A percentile compares a stretch with the other conserved stretches of the same genome.
Evolutionary conservation across 2,329 filamentous ascomycete species (phyloP).

Genomic region (Chalaropsis ovoidea): DNA sequence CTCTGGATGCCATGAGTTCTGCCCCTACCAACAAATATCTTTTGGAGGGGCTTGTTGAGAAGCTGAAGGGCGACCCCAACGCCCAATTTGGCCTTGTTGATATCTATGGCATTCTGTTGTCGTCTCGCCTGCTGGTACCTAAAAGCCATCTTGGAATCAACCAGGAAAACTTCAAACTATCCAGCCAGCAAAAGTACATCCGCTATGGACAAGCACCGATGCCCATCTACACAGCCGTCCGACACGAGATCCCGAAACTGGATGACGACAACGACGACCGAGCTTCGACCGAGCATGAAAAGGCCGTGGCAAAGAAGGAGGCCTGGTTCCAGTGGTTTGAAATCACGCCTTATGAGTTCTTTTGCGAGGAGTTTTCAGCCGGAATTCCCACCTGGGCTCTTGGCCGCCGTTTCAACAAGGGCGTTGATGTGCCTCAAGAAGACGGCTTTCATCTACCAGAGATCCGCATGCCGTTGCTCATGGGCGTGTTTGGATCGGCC

Average conservation of each 20-base stretch:
- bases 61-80: slow-evolving; percentile 66
- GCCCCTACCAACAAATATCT: slow-evolving; percentile 90
- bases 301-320: slow-evolving; percentile 47
- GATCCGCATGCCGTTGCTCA: slow-evolving; percentile 66
- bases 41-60: slow-evolving; percentile 80
- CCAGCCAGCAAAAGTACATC: slow-evolving; percentile 68
- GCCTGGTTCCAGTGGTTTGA: slow-evolving; percentile 99
- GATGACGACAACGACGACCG: slow-evolving; percentile 29
- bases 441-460: slow-evolving; percentile 68
- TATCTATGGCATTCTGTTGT: slow-evolving; percentile 77
- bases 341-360: slow-evolving; percentile 87
- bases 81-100: slow-evolving; percentile 87
- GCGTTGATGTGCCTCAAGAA: slow-evolving; percentile 52
- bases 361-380: slow-evolving; percentile 81
- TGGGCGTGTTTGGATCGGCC: slow-evolving; percentile 94
- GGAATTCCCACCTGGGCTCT: slow-evolving; percentile 94
- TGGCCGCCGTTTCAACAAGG: slow-evolving; percentile 69
- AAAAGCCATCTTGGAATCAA: slow-evolving; percentile 56
- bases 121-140: slow-evolving; percentile 74
- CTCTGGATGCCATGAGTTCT: slow-evolving; percentile 69
- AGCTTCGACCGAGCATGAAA: slow-evolving; percentile 38
- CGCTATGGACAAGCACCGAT: slow-evolving; percentile 71
- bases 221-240: slow-evolving; percentile 90
- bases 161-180: slow-evolving; percentile 76
- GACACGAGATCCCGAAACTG: slow-evolving; percentile 74